Evolutionary conservation across 2,329 filamentous ascomycete genomes (phyloP), one percentile per base, ranked within the genome.

Genomic region (Tolypocladium sp.): DNA sequence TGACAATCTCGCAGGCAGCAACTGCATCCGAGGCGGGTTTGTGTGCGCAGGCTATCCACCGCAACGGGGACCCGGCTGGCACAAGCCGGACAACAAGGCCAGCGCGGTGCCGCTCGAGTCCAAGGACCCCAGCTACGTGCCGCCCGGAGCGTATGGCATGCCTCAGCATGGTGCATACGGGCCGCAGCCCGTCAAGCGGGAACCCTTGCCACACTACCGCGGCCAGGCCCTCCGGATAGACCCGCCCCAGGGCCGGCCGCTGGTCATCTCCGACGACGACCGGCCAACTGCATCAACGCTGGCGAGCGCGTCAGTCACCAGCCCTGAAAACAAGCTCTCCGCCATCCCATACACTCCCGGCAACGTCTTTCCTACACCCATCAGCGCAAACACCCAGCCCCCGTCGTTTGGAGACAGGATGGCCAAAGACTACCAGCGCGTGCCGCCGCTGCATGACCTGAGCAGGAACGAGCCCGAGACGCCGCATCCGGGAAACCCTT

Each of bases 11-110:
- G 53, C 63, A 93, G 90, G 89, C 76, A 89, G 88, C 70, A 97
- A 99, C 69, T 99, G 94, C 75, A 81, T 89, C 59, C 89, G 91
- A 62, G 93, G 94, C 52, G 91, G 90, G 20, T 97, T 97, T 71
- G 79, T 90, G 40, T 99, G 94, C 72, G 89, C 91, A 66, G 94
- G 94, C 57, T 99, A 99, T 74, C 89, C 89, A 69, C 89, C 89
- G 58, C 87, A 89, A 65, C 84, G 91, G 67, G 86, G 87, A 49
- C 81, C 84, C 30, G 71, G 73, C 57, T 94, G 90, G 87, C 85
- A 88, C 63, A 95, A 93, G 74, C 85, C 88, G 38, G 87, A 89
- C 61, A 86, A 76, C 68, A 86, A 89, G 65, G 83, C 86, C 65
- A 76, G 80, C 56, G 83, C 87, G 56, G 82, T 92, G 64, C 90